A percentile compares a stretch with the other conserved stretches of the same genome.
Conservation (phyloP, 1,284 basidiomycete species). For the Schizophyllum amplum region DNA sequence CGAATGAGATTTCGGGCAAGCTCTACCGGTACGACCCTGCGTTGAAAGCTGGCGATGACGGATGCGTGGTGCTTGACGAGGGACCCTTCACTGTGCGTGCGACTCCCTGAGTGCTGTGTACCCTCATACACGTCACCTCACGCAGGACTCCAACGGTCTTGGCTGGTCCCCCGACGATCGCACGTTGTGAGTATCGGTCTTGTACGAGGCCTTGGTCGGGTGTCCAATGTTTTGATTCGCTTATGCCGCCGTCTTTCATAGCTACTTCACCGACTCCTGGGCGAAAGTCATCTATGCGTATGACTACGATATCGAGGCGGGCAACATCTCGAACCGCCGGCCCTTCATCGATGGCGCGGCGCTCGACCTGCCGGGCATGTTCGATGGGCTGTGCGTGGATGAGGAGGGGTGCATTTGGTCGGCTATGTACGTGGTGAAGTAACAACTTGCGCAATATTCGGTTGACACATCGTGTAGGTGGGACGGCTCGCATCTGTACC, state of each 20-base stretch:
- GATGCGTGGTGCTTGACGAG: conserved; percentile 44
- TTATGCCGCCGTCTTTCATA: too few relatives aligned
- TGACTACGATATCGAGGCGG: conserved; percentile 41
- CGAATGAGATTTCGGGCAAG: conserved; percentile 37
- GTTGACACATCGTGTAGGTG: conserved; percentile 33
- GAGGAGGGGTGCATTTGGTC: conserved; percentile 60
- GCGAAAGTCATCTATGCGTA: conserved; percentile 59
- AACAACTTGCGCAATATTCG: neutral
- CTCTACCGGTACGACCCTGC: conserved; percentile 53
- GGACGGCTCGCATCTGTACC: conserved; percentile 52
- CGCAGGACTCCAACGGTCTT: conserved; percentile 55
- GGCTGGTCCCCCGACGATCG: conserved; percentile 57
- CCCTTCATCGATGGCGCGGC: conserved; percentile 48
- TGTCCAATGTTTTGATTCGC: neutral
- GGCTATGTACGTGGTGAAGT: conserved; percentile 37
- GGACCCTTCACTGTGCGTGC: conserved; percentile 55
- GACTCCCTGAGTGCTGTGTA: conserved; percentile 1
- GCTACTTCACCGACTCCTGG: conserved; percentile 63
- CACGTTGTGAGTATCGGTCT: conserved; percentile 37
- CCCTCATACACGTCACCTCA: conserved; percentile 3
- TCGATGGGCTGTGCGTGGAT: conserved; percentile 61
- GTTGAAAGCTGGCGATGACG: conserved; percentile 10
- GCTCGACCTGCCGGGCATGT: conserved; percentile 39
- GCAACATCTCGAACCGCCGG: conserved; percentile 45
- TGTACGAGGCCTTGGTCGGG: neutral